These are phyloP conservation scores for Penicillium sp. DNA, from an alignment of 2,329 filamentous ascomycete genomes.

Conservation along the genomic window DNA sequence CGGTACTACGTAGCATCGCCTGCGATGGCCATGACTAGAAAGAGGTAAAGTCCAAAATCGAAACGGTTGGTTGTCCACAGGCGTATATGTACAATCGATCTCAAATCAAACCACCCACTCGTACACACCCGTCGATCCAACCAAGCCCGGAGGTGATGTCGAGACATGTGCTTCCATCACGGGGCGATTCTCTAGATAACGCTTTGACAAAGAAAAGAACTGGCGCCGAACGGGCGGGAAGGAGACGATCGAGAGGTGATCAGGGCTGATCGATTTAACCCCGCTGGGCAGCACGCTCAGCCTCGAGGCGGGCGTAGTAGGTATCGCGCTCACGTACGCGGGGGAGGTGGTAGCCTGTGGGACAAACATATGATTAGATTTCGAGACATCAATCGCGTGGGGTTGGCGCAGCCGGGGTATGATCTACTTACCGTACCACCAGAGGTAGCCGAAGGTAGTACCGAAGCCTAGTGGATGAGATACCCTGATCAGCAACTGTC, in stretches of 20 bases:
- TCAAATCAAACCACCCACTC: constrained; percentile 17
- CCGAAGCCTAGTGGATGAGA: constrained; percentile 53
- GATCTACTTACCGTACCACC: constrained; percentile 61
- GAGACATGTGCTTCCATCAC: neutral
- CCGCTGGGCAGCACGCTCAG: constrained; percentile 52
- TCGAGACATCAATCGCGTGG: neutral
- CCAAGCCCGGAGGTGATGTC: constrained; percentile 7
- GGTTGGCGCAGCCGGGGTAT: neutral
- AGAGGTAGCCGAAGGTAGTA: constrained; percentile 61
- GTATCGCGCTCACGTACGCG: constrained; percentile 61
- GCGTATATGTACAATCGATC: constrained; percentile 36
- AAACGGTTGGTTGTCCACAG: constrained; percentile 23
- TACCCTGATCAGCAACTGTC: constrained; percentile 16
- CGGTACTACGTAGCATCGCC: neutral
- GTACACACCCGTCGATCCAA: constrained; percentile 19
- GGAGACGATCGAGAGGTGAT: constrained; percentile 12
- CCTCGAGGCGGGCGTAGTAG: constrained; percentile 64
- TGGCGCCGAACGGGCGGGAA: constrained; percentile 20
- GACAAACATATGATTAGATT: constrained; percentile 3
- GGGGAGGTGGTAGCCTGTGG: constrained; percentile 63
- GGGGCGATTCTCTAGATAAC: constrained; percentile 9
- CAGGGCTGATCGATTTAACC: constrained; percentile 25
- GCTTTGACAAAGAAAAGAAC: constrained; percentile 19
- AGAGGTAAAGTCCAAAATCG: constrained; percentile 11
- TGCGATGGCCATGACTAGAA: neutral